Evolutionary conservation across 345 rosid species (phyloP), one percentile per base, ranked within the genome.

Genomic region (Corchorus olitorius): DNA sequence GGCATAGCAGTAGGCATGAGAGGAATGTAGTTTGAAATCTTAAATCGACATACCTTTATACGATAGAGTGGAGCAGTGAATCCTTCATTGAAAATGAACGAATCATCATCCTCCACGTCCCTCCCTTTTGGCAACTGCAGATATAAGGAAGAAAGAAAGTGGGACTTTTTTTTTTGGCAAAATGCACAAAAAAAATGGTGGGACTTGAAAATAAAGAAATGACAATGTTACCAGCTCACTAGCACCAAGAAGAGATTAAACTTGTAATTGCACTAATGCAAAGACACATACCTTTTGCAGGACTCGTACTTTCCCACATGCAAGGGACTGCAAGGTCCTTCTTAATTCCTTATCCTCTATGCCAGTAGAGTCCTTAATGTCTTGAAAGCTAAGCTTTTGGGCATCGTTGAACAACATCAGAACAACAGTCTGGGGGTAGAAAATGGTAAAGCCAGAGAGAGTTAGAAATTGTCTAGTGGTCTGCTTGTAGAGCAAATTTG

Each of bases 371-470:
- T 92, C 99, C 82, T 92, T 93, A 64, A 93, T 89, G 81, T 96
- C 97, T 90, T 90, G 94, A 76, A 93, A 90, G 86, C 90, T 89
- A 81, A 96, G 97, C 84, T 85, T 93, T 79, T 89, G 87, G 69
- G 97, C 97, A 85, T 96, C 97, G 75, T 93, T 96, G 82, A 96
- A 96, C 82, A 96, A 87, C 98, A 96, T 96, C 79, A 96, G 82
- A 75, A 93, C 99, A 48, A 93, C 97, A n/a, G 97, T 88, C 99
- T 96, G 88, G 75, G 74, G 67, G 81, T 3, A 35, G 72, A 50
- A 63, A 19, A 52, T 16, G 17, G 17, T 12, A 53, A 70, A 73
- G 35, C 72, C 64, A 65, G 39, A 20, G 49, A 78, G 65, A 14
- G 78, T 81, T 41, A 81, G 73, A 72, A 54, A 50, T 65, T 49